Base-by-base conservation (phyloP, 352 stramenopile genomes). In the Globisporangium spinosum region DNA sequence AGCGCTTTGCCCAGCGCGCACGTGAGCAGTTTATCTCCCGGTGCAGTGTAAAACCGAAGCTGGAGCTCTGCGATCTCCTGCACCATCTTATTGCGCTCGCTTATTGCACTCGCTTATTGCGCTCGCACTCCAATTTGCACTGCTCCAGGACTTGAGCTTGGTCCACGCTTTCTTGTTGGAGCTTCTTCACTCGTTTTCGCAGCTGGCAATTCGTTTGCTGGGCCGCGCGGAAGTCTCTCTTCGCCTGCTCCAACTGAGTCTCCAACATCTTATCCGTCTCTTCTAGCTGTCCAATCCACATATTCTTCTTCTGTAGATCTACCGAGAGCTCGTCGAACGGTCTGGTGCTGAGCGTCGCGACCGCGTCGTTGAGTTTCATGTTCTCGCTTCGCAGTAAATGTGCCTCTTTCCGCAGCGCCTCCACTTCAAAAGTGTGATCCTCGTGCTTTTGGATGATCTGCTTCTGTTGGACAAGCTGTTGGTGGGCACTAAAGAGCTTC, bases 371-470 rank as follows among this genome's bases (percentile, higher is more conserved):
- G 32, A 92, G 69, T 51, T 72, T 79, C 0, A 69, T 6, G 43
- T 87, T 90, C 53, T 92, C 83, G n/a, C 71, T 86, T 1, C 76
- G 72, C 6, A 92, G 63, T 4, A 85, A 58, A 35, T 85, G 80
- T 20, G 83, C 35, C 32, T 90, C 83, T 49, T 78, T 79, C 8
- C 77, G 68, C 10, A 90, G 40, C 13, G 78, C 62, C 9, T 76
- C 66, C 12, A 86, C 43, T 32, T 77, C 62, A 12, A 57, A 64
- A 2, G 58, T 75, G 20, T 77, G 64, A 32, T 90, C 77, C 5
- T 68, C 67, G 38, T 79, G 77, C 17, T 54, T 43, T 20, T 87
- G 64, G 2, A 89, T 71, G 49, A 72, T 63, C 35, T 81, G 69
- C 34, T 62, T 60, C 29, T 89, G 79, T 2, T 71, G 62, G n/a